Percentiles rank a stretch among this genome's conserved stretches.
phyloP scores from a whole-genome alignment of 2,329 filamentous ascomycete species.

The Ophiostoma himal-ulmi region DNA sequence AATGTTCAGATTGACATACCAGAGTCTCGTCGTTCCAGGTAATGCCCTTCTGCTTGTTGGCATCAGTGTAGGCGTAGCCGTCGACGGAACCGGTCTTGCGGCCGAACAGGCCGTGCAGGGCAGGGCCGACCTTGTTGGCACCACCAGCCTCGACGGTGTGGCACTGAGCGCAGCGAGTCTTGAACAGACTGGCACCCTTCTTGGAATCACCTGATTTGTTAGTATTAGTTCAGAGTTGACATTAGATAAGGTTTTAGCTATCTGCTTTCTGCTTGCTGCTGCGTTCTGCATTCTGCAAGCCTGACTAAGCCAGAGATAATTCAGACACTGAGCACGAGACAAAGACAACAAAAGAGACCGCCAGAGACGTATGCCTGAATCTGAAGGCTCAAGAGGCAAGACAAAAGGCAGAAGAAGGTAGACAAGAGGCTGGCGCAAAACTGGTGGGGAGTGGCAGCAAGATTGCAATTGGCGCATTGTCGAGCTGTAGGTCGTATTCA shows the following conservation, averaged over 20 bases:
- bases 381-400: background rate
- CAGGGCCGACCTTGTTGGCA: constrained; percentile 96
- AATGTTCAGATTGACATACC: constrained; percentile 49
- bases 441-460: background rate
- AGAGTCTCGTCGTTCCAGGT: constrained; percentile 81
- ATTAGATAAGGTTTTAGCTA: background rate
- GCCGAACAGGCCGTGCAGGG: constrained; percentile 94
- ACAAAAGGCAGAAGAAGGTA: background rate
- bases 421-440: background rate
- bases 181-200: constrained; percentile 99
- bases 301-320: background rate
- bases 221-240: background rate
- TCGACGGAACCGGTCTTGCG: constrained; percentile 88
- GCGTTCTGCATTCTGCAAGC: background rate
- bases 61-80: constrained; percentile 96
- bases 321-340: no score
- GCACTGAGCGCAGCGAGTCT: constrained; percentile 97
- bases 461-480: constrained; percentile 4
- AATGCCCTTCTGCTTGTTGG: constrained; percentile 97
- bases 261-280: background rate
- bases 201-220: constrained; percentile 69
- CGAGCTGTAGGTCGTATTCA: background rate
- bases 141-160: constrained; percentile 88
- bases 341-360: background rate
- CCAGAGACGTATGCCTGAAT: background rate